Evolutionary conservation across 1,139 yeast genomes (phyloP).

Genomic region (Kodamaea suecica): DNA sequence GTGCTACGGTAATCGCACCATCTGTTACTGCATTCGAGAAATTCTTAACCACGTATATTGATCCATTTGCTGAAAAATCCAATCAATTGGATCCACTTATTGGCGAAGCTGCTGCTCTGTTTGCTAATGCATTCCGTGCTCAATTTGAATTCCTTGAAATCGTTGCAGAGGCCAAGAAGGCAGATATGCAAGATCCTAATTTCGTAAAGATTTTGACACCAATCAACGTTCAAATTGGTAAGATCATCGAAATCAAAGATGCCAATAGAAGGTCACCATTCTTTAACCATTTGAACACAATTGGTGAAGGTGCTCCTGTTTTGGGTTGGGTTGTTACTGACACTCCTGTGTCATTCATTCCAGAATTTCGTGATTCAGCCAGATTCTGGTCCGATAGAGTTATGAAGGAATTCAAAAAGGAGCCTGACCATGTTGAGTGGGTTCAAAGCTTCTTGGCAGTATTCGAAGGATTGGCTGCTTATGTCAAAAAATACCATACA

Average conservation of each 20-base stretch:
- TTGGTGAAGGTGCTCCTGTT: slow-evolving; percentile 87
- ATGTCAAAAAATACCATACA: slow-evolving; percentile 73
- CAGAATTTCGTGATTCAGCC: slow-evolving; percentile 86
- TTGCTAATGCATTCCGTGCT: slow-evolving; percentile 57
- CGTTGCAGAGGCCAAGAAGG: slow-evolving; percentile 62
- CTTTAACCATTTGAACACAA: slow-evolving; percentile 72
- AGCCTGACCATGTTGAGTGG: slow-evolving; percentile 72
- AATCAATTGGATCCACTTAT: slow-evolving; percentile 60
- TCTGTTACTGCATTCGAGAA: slow-evolving; percentile 53
- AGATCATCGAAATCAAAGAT: slow-evolving; percentile 67
- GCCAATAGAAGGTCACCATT: slow-evolving; percentile 63
- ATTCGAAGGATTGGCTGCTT: slow-evolving; percentile 66
- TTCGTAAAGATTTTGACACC: slow-evolving; percentile 65
- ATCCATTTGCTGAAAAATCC: slow-evolving; percentile 61
- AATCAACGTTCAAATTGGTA: slow-evolving; percentile 57
- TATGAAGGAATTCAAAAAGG: slow-evolving; percentile 73
- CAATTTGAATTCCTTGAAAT: slow-evolving; percentile 58
- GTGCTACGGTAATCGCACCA: not conserved
- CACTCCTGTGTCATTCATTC: slow-evolving; percentile 68
- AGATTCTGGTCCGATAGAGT: slow-evolving; percentile 93
- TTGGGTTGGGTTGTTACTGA: slow-evolving; percentile 84
- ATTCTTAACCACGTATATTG: slow-evolving; percentile 51
- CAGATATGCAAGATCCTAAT: slow-evolving; percentile 53
- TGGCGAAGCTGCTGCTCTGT: slow-evolving; percentile 53
- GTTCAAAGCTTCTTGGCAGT: slow-evolving; percentile 60